A percentile compares a stretch with the other conserved stretches of the same genome.
Conservation (phyloP, 164 flowering plant species). For the Piper longum region DNA sequence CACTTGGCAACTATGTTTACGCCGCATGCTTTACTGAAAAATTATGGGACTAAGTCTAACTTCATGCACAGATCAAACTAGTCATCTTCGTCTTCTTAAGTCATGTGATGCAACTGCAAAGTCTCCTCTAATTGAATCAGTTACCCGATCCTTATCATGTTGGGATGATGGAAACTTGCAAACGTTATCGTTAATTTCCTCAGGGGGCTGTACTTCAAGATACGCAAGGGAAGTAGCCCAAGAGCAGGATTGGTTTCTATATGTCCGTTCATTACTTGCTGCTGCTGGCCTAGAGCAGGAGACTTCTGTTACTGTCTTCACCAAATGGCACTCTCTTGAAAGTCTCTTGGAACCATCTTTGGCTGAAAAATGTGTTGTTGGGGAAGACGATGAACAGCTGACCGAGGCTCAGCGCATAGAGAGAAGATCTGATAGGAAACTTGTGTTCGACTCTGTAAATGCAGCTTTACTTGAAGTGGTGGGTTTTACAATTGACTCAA, state of each 20-base stretch:
- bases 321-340: conserved; percentile 60
- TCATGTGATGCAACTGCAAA: conserved; percentile 50
- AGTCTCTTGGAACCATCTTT: conserved; percentile 65
- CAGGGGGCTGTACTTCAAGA: conserved; percentile 12
- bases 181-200: conserved; percentile 16
- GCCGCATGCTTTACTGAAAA: no score
- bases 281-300: conserved; percentile 34
- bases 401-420: conserved; percentile 55
- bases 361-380: conserved; percentile 37
- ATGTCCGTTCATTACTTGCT: conserved; percentile 43
- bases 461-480: conserved; percentile 46
- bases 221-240: conserved; percentile 20
- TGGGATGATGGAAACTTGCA: conserved; percentile 45
- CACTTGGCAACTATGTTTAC: not conserved
- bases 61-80: conserved; percentile 20
- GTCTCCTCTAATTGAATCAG: conserved; percentile 70
- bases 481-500: conserved; percentile 11
- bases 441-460: conserved; percentile 72
- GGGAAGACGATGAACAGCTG: conserved; percentile 18
- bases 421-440: conserved; percentile 48
- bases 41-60: not conserved
- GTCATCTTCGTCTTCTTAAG: conserved; percentile 10
- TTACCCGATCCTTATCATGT: conserved; percentile 67
- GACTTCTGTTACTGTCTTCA: conserved; percentile 15
- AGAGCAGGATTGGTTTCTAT: conserved; percentile 37